These are phyloP conservation scores for Rhodocollybia butyracea DNA, from an alignment of 768 basidiomycete species.

Conservation along the genomic window DNA sequence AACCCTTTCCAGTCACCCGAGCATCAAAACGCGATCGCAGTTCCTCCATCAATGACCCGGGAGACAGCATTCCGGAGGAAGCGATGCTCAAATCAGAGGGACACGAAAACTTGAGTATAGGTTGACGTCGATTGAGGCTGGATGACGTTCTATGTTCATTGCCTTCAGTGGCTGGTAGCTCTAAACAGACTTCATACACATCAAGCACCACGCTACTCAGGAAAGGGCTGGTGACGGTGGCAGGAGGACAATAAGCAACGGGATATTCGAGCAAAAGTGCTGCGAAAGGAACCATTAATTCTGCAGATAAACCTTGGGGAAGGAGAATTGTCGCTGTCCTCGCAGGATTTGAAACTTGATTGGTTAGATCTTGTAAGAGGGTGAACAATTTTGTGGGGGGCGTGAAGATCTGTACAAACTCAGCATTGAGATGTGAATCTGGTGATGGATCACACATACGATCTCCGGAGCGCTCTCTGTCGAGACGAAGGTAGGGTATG, in stretches of 20 bases:
- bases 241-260: slow-evolving; percentile 36
- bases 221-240: slow-evolving; percentile 38
- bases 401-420: neutral
- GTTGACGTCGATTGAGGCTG: slow-evolving; percentile 23
- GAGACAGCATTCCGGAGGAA: slow-evolving; percentile 17
- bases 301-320: slow-evolving; percentile 3
- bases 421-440: neutral
- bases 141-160: neutral
- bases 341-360: neutral
- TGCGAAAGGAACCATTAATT: slow-evolving; percentile 46
- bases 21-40: slow-evolving; percentile 31
- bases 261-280: slow-evolving; percentile 62
- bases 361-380: neutral
- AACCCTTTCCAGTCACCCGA: slow-evolving; percentile 19
- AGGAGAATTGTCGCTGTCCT: slow-evolving; percentile 3
- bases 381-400: neutral
- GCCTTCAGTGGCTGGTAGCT: neutral
- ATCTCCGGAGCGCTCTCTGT: neutral
- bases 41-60: slow-evolving; percentile 22
- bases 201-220: slow-evolving; percentile 46
- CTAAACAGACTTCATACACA: slow-evolving; percentile 43
- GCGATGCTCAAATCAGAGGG: slow-evolving; percentile 29
- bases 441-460: slow-evolving; percentile 1
- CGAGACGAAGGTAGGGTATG: neutral
- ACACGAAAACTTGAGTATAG: slow-evolving; percentile 57